Base-by-base conservation (phyloP, 2,329 filamentous ascomycete species). In the Fusarium sp. region DNA sequence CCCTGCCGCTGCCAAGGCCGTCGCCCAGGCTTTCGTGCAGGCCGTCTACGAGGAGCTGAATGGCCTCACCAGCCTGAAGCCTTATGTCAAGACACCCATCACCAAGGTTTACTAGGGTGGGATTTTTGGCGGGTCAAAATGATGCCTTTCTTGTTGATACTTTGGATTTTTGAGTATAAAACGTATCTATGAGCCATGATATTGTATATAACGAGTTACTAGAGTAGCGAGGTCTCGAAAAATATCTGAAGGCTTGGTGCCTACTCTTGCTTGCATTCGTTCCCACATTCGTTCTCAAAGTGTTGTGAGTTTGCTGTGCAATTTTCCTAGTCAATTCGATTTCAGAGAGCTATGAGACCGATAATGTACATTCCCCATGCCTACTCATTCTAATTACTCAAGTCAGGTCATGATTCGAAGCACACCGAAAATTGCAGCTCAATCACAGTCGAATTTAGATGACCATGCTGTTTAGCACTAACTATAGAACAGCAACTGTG, bases 11-110 rank as follows among this genome's bases (percentile, higher is more conserved):
- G 90, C 91, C 2, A 83, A 89, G 68, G 81, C 87, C 5, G 87
- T 89, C 63, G 86, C 89, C 0, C 84, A 88, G 75, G 86, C 88
- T 6, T 92, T 92, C 75, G 87, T 69, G 1, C 79, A 82, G 61
- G 80, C 80, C 16, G 75, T 81, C 30, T 71, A 73, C 13, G 71
- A 81, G 70, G 73, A 78, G 61, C 41, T 81, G 67, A 81, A 81
- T 45, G 80, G 80, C 8, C 71, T 60, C 1, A 81, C 80, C 3
- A 77, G 74, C 65, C 37, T 81, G 57, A 66, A 72, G 30, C 18
- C 68, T 2, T 71, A 78, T 25, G 68, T 82, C 34, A 81, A 80
- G 75, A 77, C 74, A 11, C 77, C 77, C 30, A 63, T 78, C 6
- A 76, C 52, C 25, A 71, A 69, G 23, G 77, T 78, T 5, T 78